phyloP scores from a whole-genome alignment of 2,329 filamentous ascomycete genomes.

The Colletotrichum chlorophyti region DNA sequence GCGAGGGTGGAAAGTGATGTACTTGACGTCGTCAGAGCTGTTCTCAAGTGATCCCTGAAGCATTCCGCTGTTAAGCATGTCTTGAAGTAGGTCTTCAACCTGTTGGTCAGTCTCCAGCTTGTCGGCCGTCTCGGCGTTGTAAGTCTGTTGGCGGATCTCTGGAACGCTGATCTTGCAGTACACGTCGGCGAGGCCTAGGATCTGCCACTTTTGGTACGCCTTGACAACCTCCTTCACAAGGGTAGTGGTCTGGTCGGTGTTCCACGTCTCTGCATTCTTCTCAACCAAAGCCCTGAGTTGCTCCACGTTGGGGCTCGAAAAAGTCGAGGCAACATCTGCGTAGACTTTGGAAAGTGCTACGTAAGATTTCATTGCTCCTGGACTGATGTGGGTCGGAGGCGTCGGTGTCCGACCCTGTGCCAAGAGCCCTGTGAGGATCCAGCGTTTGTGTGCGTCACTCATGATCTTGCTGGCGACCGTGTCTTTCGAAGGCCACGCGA shows the following conservation, averaged over 20 bases:
- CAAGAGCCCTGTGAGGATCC: constrained; percentile 79
- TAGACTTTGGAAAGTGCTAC: constrained; percentile 72
- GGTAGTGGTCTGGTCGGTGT: constrained; percentile 74
- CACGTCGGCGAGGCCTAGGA: constrained; percentile 74
- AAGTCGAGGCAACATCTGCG: constrained; percentile 71
- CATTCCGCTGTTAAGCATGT: constrained; percentile 63
- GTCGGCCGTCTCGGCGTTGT: constrained; percentile 59
- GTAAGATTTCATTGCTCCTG: constrained; percentile 61
- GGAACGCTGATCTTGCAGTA: constrained; percentile 68
- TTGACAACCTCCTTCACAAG: constrained; percentile 74
- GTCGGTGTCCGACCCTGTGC: constrained; percentile 65
- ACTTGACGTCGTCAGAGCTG: constrained; percentile 48
- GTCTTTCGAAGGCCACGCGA: constrained; percentile 72
- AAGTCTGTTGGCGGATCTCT: constrained; percentile 58
- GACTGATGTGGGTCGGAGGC: constrained; percentile 63
- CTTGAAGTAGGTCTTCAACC: constrained; percentile 53
- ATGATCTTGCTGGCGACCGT: constrained; percentile 76
- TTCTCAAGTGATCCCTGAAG: constrained; percentile 59
- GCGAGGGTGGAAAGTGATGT: constrained; percentile 58
- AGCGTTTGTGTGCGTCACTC: constrained; percentile 92
- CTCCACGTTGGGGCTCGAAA: constrained; percentile 60
- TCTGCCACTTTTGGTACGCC: constrained; percentile 77
- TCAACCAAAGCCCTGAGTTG: constrained; percentile 71
- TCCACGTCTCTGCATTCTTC: constrained; percentile 64
- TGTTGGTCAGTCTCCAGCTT: constrained; percentile 49